Conservation (phyloP, 148 eudicot genomes). For the Hydrangea macrophylla region DNA sequence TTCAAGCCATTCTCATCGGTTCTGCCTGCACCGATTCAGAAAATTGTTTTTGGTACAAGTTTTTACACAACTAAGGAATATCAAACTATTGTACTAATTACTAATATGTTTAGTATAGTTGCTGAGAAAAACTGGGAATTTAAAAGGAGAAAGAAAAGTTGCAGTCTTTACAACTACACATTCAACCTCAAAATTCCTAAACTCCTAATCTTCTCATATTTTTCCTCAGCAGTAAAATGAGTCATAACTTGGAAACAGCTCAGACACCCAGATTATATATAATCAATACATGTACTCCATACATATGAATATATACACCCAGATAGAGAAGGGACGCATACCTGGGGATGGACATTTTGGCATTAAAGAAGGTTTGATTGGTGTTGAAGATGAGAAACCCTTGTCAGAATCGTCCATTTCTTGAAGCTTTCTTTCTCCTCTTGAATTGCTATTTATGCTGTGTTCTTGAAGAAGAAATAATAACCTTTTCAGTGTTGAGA, state of each 20-base stretch:
- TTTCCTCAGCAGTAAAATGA: neutral
- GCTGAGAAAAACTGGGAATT: neutral
- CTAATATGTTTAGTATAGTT: neutral
- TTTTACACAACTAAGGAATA: neutral
- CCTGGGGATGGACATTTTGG: neutral
- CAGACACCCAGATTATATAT: neutral
- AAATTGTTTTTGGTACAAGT: neutral
- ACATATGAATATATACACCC: neutral
- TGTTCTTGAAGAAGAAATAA: neutral
- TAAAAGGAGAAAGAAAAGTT: neutral
- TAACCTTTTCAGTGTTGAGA: neutral
- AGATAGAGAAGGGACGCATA: neutral
- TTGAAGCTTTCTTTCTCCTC: neutral
- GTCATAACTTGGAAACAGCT: neutral
- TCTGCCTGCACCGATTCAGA: constrained; percentile 28
- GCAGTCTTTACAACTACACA: neutral
- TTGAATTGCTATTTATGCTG: neutral
- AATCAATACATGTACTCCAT: neutral
- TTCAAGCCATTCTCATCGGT: constrained; percentile 36
- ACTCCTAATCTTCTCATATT: neutral
- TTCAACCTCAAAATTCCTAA: neutral
- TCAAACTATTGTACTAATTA: neutral
- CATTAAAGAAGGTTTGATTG: neutral
- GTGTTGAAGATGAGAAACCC: constrained; percentile 4
- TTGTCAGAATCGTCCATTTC: constrained; percentile 12